phyloP scores from a whole-genome alignment of 768 basidiomycete species.

The Xerocomus spinulosus region DNA sequence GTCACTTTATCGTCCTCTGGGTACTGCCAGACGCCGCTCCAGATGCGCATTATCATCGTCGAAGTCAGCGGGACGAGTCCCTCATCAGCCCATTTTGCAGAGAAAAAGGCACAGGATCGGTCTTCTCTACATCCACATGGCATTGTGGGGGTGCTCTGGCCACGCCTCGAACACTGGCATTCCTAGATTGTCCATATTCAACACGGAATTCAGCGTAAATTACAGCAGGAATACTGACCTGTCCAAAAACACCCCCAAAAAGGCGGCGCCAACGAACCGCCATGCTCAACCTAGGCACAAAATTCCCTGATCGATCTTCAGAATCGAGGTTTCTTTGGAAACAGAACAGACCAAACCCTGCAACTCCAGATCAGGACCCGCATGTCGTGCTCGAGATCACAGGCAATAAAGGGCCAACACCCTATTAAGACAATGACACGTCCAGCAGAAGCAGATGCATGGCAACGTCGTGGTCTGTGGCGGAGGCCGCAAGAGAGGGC shows the following conservation, averaged over 20 bases:
- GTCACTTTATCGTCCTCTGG: conserved; percentile 11
- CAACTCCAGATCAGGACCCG: conserved; percentile 25
- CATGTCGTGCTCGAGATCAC: conserved; percentile 14
- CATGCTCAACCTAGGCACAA: conserved; percentile 22
- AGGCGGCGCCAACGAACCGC: conserved; percentile 11
- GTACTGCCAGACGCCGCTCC: conserved; percentile 9
- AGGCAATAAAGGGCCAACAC: conserved; percentile 20
- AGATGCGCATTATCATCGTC: conserved; percentile 18
- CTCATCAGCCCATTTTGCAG: background rate
- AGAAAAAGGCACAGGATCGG: conserved; percentile 12
- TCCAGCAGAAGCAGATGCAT: conserved; percentile 17
- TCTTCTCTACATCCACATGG: conserved; percentile 15
- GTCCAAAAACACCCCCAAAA: conserved; percentile 11
- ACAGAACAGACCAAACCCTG: conserved; percentile 13
- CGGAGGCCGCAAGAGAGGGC: conserved; percentile 21
- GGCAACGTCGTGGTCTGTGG: conserved; percentile 23
- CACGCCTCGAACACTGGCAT: conserved; percentile 2
- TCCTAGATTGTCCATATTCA: conserved; percentile 13
- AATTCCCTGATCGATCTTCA: conserved; percentile 29
- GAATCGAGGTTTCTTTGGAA: conserved; percentile 24
- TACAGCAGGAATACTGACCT: conserved; percentile 25
- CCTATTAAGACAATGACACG: conserved; percentile 22
- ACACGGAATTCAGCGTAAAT: conserved; percentile 22
- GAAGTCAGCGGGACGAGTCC: conserved; percentile 15
- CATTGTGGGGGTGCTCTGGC: conserved; percentile 10